These are phyloP conservation scores for Fusarium verticillioides DNA, from an alignment of 2,329 filamentous ascomycete species.

Conservation along the genomic window DNA sequence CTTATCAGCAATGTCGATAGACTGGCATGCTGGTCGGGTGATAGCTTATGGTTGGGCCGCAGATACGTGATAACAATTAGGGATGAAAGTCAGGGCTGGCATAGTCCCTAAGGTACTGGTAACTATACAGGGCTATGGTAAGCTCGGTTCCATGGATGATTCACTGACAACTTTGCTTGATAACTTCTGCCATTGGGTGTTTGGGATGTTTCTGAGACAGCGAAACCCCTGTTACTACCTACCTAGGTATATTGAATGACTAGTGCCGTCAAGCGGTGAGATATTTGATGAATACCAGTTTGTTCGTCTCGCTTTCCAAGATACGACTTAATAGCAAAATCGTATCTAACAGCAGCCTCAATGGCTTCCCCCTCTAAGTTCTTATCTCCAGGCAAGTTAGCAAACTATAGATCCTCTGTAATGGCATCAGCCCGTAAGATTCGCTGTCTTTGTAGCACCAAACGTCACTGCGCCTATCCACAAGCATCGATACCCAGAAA, in stretches of 20 bases:
- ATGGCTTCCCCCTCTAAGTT: background rate
- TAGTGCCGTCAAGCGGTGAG: slow-evolving; percentile 22
- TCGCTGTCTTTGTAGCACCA: background rate
- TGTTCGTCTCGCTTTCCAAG: slow-evolving; percentile 8
- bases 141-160: slow-evolving; percentile 3
- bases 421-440: background rate
- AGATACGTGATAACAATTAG: background rate
- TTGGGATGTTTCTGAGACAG: slow-evolving; percentile 14
- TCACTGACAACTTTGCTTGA: slow-evolving; percentile 1
- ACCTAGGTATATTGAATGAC: background rate
- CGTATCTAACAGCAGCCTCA: background rate
- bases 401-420: background rate
- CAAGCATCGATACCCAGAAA: background rate
- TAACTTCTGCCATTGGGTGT: slow-evolving; percentile 5
- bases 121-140: slow-evolving; percentile 7
- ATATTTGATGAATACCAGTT: background rate
- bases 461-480: background rate
- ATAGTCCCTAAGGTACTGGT: background rate
- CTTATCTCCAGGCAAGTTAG: background rate
- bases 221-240: slow-evolving; percentile 6
- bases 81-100: background rate
- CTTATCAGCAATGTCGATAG: background rate
- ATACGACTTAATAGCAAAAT: background rate
- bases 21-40: background rate
- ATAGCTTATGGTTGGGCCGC: background rate